Percentiles rank a stretch among this genome's conserved stretches.
phyloP scores from a whole-genome alignment of 306 rosid genomes.

The Ziziphus jujuba region DNA sequence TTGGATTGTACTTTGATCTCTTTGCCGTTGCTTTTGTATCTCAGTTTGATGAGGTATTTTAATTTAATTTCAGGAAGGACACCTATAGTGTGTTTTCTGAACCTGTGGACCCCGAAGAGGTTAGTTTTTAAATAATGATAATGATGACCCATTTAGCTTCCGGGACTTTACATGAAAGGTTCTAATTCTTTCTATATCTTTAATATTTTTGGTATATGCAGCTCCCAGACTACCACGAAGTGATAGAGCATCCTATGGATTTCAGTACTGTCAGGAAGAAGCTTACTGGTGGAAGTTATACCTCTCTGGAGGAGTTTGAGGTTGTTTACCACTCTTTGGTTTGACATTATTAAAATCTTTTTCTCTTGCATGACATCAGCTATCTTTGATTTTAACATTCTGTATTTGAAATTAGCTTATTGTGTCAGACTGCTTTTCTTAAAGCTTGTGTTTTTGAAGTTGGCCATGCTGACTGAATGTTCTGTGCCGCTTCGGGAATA shows the following conservation, averaged over 20 bases:
- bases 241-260: conserved; percentile 67
- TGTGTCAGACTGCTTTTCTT: background rate
- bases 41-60: conserved; percentile 27
- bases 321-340: conserved; percentile 24
- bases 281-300: conserved; percentile 44
- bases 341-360: conserved; percentile 10
- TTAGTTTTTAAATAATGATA: conserved; percentile 34
- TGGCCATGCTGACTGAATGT: background rate
- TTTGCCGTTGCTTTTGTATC: conserved; percentile 32
- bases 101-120: conserved; percentile 73
- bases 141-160: conserved; percentile 27
- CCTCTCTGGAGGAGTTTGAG: conserved; percentile 63
- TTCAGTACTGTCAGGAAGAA: conserved; percentile 63
- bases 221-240: conserved; percentile 75
- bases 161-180: conserved; percentile 10
- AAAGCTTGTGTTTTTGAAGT: background rate
- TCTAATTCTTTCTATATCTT: background rate
- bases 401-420: background rate
- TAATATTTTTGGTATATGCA: conserved; percentile 23
- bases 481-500: background rate
- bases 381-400: background rate
- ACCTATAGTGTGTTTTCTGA: conserved; percentile 65
- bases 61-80: conserved; percentile 58
- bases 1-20: conserved; percentile 27
- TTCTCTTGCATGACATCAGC: background rate